Evolutionary conservation across 352 stramenopile species (phyloP).

Genomic region (Pythium sukuiense): DNA sequence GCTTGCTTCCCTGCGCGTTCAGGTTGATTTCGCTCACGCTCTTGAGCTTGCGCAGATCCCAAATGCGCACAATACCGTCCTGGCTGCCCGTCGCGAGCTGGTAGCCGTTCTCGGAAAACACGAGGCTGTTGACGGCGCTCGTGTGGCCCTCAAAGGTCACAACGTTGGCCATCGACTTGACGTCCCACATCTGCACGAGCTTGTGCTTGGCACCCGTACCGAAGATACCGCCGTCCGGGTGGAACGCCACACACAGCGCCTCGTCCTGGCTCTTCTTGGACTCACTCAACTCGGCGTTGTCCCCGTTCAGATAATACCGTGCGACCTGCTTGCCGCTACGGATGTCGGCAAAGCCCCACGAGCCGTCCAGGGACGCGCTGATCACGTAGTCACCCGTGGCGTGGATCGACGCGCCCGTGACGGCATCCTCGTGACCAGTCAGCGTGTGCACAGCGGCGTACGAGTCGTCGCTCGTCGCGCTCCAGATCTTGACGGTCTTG

Average conservation of each 20-base stretch:
- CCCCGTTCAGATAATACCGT: slow-evolving; percentile 48
- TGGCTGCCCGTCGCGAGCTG: slow-evolving; percentile 84
- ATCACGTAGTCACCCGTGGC: slow-evolving; percentile 81
- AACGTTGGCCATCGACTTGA: slow-evolving; percentile 85
- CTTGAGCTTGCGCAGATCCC: slow-evolving; percentile 93
- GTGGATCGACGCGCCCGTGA: slow-evolving; percentile 76
- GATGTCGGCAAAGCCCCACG: slow-evolving; percentile 87
- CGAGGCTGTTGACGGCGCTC: slow-evolving; percentile 66
- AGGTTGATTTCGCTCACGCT: slow-evolving; percentile 71
- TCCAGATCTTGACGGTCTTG: slow-evolving; percentile 86
- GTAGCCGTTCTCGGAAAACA: slow-evolving; percentile 96
- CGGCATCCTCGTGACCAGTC: slow-evolving; percentile 54
- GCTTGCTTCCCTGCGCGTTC: slow-evolving; percentile 35
- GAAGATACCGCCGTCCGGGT: slow-evolving; percentile 96
- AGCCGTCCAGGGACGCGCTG: slow-evolving; percentile 71
- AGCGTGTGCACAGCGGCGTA: slow-evolving; percentile 69
- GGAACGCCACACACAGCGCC: slow-evolving; percentile 65
- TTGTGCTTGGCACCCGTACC: slow-evolving; percentile 60
- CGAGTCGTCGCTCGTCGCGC: slow-evolving; percentile 22
- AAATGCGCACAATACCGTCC: slow-evolving; percentile 87
- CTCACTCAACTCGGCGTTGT: slow-evolving; percentile 28
- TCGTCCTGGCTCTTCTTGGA: slow-evolving; percentile 40
- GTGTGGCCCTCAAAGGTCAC: slow-evolving; percentile 86
- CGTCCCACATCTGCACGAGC: slow-evolving; percentile 91
- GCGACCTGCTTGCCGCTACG: slow-evolving; percentile 53